phyloP scores from a whole-genome alignment of 202 grass and related monocot species.

The Zoysia matrella region DNA sequence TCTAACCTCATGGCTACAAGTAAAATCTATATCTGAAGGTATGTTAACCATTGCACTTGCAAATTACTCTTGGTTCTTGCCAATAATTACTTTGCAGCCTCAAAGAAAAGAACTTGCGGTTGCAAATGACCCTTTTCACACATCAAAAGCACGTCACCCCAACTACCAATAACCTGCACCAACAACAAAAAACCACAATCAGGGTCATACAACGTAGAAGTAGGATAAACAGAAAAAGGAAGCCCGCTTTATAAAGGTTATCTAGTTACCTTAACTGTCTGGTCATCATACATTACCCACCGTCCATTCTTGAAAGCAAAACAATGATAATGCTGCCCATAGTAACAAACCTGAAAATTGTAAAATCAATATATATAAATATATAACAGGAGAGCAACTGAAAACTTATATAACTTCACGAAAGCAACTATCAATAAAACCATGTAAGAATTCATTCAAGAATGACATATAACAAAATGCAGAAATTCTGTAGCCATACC shows the following conservation, averaged over 20 bases:
- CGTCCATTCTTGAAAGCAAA: conserved; percentile 91
- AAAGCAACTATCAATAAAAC: conserved; percentile 24
- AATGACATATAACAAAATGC: background rate
- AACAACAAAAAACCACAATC: conserved; percentile 23
- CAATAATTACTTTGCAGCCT: conserved; percentile 72
- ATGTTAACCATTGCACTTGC: conserved; percentile 30
- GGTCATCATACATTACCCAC: conserved; percentile 99
- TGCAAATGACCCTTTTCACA: conserved; percentile 97
- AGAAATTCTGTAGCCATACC: conserved; percentile 56
- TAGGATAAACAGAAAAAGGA: conserved; percentile 1
- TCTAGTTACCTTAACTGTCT: conserved; percentile 89
- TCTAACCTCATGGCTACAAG: conserved; percentile 37
- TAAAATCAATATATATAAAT: background rate
- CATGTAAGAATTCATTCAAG: conserved; percentile 18
- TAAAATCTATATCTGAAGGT: conserved; percentile 49
- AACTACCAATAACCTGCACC: conserved; percentile 84
- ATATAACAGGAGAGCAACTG: background rate
- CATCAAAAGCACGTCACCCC: conserved; percentile 83
- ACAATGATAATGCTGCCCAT: conserved; percentile 99
- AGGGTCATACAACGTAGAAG: conserved; percentile 25
- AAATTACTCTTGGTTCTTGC: conserved; percentile 10
- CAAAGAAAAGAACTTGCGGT: conserved; percentile 97
- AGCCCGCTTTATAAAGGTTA: conserved; percentile 3
- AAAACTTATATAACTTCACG: conserved; percentile 26
- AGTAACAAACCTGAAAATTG: conserved; percentile 88